Base-by-base conservation (phyloP, 371 early-diverging fungal species). In the Catenaria anguillulae region DNA sequence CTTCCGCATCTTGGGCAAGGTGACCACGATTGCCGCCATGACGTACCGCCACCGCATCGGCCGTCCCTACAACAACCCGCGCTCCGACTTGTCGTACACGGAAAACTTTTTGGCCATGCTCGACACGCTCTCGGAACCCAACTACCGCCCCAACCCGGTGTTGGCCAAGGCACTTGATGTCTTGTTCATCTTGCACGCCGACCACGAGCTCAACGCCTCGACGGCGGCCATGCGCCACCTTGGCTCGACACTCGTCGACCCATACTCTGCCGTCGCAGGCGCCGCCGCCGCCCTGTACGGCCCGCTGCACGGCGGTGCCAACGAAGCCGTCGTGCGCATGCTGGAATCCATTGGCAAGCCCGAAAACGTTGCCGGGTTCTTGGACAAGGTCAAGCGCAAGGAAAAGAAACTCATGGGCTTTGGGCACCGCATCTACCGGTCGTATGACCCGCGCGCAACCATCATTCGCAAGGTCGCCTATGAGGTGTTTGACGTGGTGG, bases 201-300 rank as follows among this genome's bases (percentile, higher is more conserved):
- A 82, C 66, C 76, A 76, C 56, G 76, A 72, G 52, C 52, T 50
- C 15, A 50, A 50, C 15, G 52, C 81, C 68, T 77, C 78, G 17
- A 80, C 83, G 10, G 78, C 79, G 31, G 74, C 79, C 21, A 81
- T 83, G 79, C 71, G 83, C 52, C 82, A 83, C 64, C 68, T 81
- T 37, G 75, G 75, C 2, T 76, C 77, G 15, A 67, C 71, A 31
- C 70, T 70, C 19, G 80, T 80, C 33, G 81, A 81, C 67, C 81
- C 83, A 23, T 83, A 80, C 65, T 73, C 69, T 29, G 73, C 72
- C 26, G 68, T 73, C 17, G 65, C 72, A 2, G 76, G 76, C 15
- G 67, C 75, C 12, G 67, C 70, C 35, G 71, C 71, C 23, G 75
- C 77, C 17, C 63, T 77, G 10, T 81, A 77, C 64, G 81, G 83